Evolutionary conservation across 1,284 basidiomycete genomes (phyloP).

Genomic region (Leccinum pachyderme): DNA sequence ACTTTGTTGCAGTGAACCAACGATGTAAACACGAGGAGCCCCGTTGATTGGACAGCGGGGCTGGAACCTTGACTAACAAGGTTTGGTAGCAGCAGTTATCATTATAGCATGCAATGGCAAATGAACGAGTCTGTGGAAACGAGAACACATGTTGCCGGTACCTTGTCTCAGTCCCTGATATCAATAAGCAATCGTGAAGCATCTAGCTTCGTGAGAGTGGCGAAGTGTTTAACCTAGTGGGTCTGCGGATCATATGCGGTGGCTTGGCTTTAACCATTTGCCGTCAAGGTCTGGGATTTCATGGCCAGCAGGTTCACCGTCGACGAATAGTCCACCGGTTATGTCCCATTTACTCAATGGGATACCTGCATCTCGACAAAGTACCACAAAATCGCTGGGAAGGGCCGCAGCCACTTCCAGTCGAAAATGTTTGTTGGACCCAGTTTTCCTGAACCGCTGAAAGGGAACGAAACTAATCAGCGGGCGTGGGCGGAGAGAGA

Average conservation of each 20-base stretch:
- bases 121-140: constrained; percentile 14
- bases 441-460: constrained; percentile 48
- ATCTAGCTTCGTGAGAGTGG: constrained; percentile 3
- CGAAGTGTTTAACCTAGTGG: background rate
- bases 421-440: constrained; percentile 45
- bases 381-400: constrained; percentile 46
- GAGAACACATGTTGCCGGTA: constrained; percentile 20
- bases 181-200: constrained; percentile 2
- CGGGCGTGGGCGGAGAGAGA: background rate
- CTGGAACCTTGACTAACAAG: constrained; percentile 27
- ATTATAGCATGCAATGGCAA: constrained; percentile 10
- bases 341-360: constrained; percentile 35
- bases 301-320: constrained; percentile 38
- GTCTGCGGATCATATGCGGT: constrained; percentile 13
- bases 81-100: constrained; percentile 18
- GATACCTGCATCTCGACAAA: constrained; percentile 46
- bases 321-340: constrained; percentile 47
- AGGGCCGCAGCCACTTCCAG: constrained; percentile 54
- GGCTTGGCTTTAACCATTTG: constrained; percentile 35
- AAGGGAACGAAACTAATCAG: background rate
- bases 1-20: constrained; percentile 27
- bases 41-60: constrained; percentile 16
- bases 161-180: constrained; percentile 8
- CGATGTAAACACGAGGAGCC: constrained; percentile 29
- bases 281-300: constrained; percentile 42